Base-by-base conservation (phyloP, 108 stramenopile genomes). In the Fragilariopsis cylindrus region DNA sequence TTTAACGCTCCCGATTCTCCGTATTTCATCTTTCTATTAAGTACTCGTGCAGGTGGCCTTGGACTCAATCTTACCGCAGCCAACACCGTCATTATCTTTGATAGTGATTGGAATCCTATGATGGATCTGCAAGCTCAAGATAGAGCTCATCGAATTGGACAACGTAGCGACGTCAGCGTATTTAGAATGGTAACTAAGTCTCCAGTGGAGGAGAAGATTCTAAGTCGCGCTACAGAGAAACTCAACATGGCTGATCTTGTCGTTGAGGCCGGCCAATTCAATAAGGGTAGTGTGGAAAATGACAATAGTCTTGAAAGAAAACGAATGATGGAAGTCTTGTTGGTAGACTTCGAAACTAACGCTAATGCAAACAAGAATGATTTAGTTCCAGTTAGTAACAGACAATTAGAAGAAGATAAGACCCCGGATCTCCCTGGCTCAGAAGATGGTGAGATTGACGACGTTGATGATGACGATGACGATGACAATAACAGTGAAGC, bases 71-170 rank as follows among this genome's bases (percentile, higher is more conserved):
- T 92, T 39, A 91, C 96, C 18, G 81, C 96, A 16, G 99, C 99
- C 30, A 96, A 98, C 72, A 98, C 96, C 7, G 97, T 97, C 21
- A 92, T 99, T 70, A 92, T 99, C 67, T 98, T 97, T 83, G 99
- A 97, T 74, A 90, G 90, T 62, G 99, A 99, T 79, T 99, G 99
- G 99, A 99, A 99, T 76, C 99, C 99, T 40, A 95, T 96, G 85
- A 96, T 95, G 94, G 98, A 99, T 76, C 73, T 94, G 49, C 98
- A 99, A 81, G 98, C 97, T 5, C 96, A 97, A 74, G 99, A 98
- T 78, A 84, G 99, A 50, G 97, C 97, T 30, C 98, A 99, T 84
- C 92, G 99, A 40, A 98, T 98, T 60, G 99, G 99, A 5, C 99
- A 99, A 74, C 72, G 84, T 11, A 87, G 82, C 21, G 85, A 89